Evolutionary conservation across 2,329 filamentous ascomycete genomes (phyloP).

Genomic region (Hypomyces perniciosus): DNA sequence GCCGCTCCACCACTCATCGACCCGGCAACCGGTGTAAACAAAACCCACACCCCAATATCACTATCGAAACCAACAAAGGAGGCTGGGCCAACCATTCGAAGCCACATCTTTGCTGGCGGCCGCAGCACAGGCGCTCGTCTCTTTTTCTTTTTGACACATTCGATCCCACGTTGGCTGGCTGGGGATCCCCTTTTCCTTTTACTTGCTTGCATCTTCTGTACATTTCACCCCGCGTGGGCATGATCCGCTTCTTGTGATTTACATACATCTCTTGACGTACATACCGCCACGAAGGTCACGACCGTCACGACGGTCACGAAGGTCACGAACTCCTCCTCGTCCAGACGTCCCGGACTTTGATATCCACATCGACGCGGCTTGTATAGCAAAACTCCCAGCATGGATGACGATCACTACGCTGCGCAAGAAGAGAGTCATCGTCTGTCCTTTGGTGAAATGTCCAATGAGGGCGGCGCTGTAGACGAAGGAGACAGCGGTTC

Average conservation of each 20-base stretch:
- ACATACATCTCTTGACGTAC: conserved; percentile 6
- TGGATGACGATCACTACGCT: conserved; percentile 11
- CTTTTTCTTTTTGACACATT: conserved; percentile 15
- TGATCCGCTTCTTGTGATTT: background rate
- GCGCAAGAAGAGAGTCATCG: conserved; percentile 1
- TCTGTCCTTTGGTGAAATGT: conserved; percentile 3
- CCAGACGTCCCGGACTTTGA: conserved; percentile 36
- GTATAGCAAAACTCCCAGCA: conserved; percentile 22
- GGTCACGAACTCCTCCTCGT: too few species aligned
- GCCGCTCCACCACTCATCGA: conserved; percentile 15
- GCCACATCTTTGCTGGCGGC: conserved; percentile 19
- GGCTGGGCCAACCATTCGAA: conserved; percentile 26
- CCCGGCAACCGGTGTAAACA: conserved; percentile 33
- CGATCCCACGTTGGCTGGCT: background rate
- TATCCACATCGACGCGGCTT: conserved; percentile 44
- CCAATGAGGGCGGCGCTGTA: background rate
- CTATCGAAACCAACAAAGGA: conserved; percentile 9
- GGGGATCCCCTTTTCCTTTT: background rate
- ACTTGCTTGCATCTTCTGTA: background rate
- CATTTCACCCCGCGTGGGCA: background rate
- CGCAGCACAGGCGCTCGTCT: conserved; percentile 1
- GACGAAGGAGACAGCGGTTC: conserved; percentile 40
- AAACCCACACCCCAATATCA: conserved; percentile 12
- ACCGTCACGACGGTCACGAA: too few species aligned
- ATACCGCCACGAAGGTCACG: background rate